Percentiles rank a stretch among this genome's conserved stretches.
phyloP scores from a whole-genome alignment of 805 yeast species.

The Metschnikowia drakensbergensis region DNA sequence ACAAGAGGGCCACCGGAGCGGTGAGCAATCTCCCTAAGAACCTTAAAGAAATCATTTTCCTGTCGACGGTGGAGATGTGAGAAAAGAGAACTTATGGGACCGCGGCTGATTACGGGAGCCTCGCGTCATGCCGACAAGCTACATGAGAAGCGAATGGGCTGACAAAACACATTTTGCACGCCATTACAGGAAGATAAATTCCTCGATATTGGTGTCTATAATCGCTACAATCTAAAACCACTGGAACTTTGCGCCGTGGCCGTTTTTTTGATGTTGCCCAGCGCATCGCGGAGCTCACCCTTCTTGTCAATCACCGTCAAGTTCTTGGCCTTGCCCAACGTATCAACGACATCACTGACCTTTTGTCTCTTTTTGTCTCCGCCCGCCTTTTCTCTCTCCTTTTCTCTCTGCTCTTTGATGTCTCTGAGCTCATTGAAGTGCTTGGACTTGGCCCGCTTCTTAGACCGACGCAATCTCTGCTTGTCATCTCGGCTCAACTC shows the following conservation, averaged over 20 bases:
- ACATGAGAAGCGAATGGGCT: background rate
- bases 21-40: slow-evolving; percentile 22
- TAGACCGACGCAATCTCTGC: slow-evolving; percentile 80
- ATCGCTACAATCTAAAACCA: slow-evolving; percentile 20
- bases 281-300: slow-evolving; percentile 71
- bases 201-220: background rate
- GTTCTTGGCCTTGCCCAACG: slow-evolving; percentile 68
- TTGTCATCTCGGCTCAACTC: slow-evolving; percentile 83
- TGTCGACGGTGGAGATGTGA: background rate
- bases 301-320: slow-evolving; percentile 72
- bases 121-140: background rate
- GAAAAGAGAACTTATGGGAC: background rate
- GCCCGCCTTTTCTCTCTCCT: slow-evolving; percentile 18
- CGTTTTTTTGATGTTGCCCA: slow-evolving; percentile 59
- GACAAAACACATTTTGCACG: background rate
- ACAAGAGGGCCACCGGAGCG: slow-evolving; percentile 22
- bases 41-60: slow-evolving; percentile 17
- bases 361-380: slow-evolving; percentile 46
- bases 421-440: slow-evolving; percentile 38
- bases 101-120: background rate
- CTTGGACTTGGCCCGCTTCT: slow-evolving; percentile 74
- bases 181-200: background rate
- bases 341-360: slow-evolving; percentile 62
- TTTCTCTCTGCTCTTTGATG: slow-evolving; percentile 23
- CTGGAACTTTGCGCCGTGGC: slow-evolving; percentile 28